Percentiles rank a stretch among this genome's conserved stretches.
These are phyloP conservation scores for Isatis lusitanica DNA, from an alignment of 441 rosid species.

Conservation along the genomic window DNA sequence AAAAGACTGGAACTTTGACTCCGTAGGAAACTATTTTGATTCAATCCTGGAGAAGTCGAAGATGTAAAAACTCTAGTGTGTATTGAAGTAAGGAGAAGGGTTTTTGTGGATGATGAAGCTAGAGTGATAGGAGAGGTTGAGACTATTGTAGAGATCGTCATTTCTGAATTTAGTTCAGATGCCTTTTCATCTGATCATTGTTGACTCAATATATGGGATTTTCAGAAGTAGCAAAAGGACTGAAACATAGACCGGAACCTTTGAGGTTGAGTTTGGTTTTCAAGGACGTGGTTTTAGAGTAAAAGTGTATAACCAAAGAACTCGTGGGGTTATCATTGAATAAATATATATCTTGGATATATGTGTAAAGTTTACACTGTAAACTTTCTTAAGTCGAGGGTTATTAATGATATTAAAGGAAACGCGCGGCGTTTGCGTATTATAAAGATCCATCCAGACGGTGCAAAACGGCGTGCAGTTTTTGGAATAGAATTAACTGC, in stretches of 20 bases:
- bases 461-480: conserved; percentile 29
- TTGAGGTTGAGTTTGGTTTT: not conserved
- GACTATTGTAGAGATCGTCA: conserved; percentile 55
- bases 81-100: conserved; percentile 37
- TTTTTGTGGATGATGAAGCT: conserved; percentile 36
- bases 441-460: not conserved
- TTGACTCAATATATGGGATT: not conserved
- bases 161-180: conserved; percentile 12
- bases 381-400: not conserved
- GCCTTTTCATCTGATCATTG: not conserved
- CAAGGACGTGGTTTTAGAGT: conserved; percentile 4
- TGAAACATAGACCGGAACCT: not conserved
- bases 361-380: no score
- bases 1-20: conserved; percentile 22
- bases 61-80: conserved; percentile 24
- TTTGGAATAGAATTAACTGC: not conserved
- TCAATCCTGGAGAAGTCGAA: not conserved
- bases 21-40: conserved; percentile 3
- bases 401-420: not conserved
- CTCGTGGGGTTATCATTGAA: not conserved
- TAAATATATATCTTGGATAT: not conserved
- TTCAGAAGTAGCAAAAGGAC: not conserved
- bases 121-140: conserved; percentile 37
- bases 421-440: conserved; percentile 8
- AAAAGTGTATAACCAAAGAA: not conserved